Evolutionary conservation across 345 rosid species (phyloP), one percentile per base, ranked within the genome.

Genomic region (Carallia pectinifolia): DNA sequence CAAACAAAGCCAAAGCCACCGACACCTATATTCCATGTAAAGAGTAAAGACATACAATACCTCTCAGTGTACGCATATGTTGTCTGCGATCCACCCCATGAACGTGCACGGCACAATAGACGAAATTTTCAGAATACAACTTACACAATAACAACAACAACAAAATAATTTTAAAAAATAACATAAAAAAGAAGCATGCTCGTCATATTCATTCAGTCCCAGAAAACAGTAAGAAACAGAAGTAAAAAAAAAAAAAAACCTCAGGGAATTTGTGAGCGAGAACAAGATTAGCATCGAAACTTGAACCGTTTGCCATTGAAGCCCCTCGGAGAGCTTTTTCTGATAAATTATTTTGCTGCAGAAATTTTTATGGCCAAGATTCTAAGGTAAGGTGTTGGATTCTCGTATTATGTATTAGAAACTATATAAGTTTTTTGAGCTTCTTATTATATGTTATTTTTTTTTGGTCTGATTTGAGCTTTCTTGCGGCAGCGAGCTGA

Each of bases 241-340:
- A 8, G 48, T 31, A 16, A 34, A 23, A 48, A 31, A 16, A 34
- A 48, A 31, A 7, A 15, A 44, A 65, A 76, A 90, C 96, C 91
- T 89, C 86, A 1, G 93, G 91, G 68, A 84, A 80, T 80, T 84
- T 86, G 83, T 86, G 89, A 65, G 93, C 78, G 64, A 86, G 81
- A 61, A 85, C 67, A 0, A 82, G 87, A 65, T 84, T 85, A 4
- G 81, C 75, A 64, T 87, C 82, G 82, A 81, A 82, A 44, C 39
- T 75, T 62, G 89, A 80, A 69, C 6, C 66, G 12, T 64, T 63
- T 58, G 80, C 81, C 93, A 92, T 73, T 27, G 34, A 56, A 56
- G 31, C 17, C 6, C 16, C 6, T 56, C 34, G 0, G 1, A 13
- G 17, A 23, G 27, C 10, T 13, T 9, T 27, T 56, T 56, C 59